These are phyloP conservation scores for Alternaria rosae DNA, from an alignment of 2,329 filamentous ascomycete genomes.

Conservation along the genomic window DNA sequence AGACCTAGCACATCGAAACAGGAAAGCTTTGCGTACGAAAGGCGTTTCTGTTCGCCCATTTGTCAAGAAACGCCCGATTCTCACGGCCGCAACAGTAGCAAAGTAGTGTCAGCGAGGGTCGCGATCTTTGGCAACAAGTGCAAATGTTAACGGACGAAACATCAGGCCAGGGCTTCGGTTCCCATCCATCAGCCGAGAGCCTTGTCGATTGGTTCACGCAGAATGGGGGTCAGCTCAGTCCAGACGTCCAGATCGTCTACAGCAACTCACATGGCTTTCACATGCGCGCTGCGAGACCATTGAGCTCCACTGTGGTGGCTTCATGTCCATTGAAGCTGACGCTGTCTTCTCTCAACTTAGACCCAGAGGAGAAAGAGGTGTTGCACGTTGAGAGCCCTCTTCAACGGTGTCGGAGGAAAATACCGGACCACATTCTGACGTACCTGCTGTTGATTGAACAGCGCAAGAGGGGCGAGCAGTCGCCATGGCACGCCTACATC, in stretches of 20 bases:
- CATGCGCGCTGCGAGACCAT: conserved; percentile 33
- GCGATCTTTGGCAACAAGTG: not conserved
- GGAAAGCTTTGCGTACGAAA: conserved; percentile 12
- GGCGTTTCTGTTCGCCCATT: not conserved
- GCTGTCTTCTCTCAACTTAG: conserved; percentile 47
- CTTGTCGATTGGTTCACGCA: conserved; percentile 42
- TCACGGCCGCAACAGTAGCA: conserved; percentile 7
- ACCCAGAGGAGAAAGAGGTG: conserved; percentile 35
- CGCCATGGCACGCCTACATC: conserved; percentile 49
- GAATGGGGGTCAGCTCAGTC: conserved; percentile 42
- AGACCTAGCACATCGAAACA: not conserved
- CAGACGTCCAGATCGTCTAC: conserved; percentile 39
- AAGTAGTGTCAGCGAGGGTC: conserved; percentile 14
- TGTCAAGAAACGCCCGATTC: not conserved
- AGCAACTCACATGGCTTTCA: conserved; percentile 40
- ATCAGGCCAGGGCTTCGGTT: conserved; percentile 6
- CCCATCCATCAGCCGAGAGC: conserved; percentile 24
- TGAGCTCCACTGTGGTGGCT: conserved; percentile 32
- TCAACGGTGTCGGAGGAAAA: conserved; percentile 29
- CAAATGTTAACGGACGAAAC: conserved; percentile 9
- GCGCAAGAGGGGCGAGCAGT: conserved; percentile 29
- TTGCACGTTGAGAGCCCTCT: conserved; percentile 35
- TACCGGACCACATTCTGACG: conserved; percentile 45
- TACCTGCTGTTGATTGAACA: conserved; percentile 50
- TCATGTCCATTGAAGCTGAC: conserved; percentile 45